Base-by-base conservation (phyloP, 1,284 basidiomycete genomes). In the Xerocomus amazonicus region DNA sequence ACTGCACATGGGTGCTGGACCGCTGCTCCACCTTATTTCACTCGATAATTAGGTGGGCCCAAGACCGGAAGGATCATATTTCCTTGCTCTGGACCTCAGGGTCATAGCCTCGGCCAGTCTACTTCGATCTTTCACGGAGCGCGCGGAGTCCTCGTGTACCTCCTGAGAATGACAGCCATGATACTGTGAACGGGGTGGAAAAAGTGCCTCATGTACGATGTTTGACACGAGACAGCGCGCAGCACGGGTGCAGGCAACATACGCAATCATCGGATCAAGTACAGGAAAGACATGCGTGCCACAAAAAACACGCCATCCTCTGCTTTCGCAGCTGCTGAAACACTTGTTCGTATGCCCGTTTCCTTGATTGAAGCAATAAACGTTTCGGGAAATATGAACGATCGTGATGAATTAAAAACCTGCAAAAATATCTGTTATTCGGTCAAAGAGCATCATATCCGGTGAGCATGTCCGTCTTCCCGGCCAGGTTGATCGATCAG, bases 61-160 rank as follows among this genome's bases (percentile, higher is more conserved):
- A 14, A 32, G 47, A 17, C 40, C 47, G 40, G 47, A 31, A 48
- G 47, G 47, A 44, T 32, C 40, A 36, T 31, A 23, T 16, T 16
- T 13, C 9, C 14, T 14, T 5, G 19, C 13, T 42, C 47, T 9
- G 37, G 40, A 29, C 34, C 31, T 28, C 23, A 40, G 31, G 37
- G n/a, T n/a, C 16, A 4, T 34, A 17, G 28, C 9, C 32, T 35
- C 27, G 39, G 19, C 1, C 13, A 9, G 9, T 10, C 16, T 17
- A 16, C 16, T 10, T 43, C 28, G 26, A 36, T 27, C 35, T 16
- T 17, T 37, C 9, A 26, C 12, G 12, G 26, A 36, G 40, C 14
- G 40, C 40, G 40, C 40, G 40, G 47, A 31, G 28, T 44, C 47
- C 47, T 31, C 47, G 29, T 44, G 47, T 48, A 26, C 14, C 29